phyloP scores from a whole-genome alignment of 83 land plant genomes.

The Larix sibirica region DNA sequence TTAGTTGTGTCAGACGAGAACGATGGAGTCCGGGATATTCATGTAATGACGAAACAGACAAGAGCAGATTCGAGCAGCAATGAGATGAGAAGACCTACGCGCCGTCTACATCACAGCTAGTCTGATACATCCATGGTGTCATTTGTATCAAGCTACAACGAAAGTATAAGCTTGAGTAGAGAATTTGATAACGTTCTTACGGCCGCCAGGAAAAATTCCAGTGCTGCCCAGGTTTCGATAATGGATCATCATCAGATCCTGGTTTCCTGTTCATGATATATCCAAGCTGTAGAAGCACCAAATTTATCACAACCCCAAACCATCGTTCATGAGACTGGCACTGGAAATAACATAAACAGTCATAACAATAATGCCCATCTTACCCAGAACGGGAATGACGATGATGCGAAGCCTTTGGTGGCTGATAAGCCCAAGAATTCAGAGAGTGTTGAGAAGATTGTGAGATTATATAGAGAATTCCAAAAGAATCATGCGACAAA shows the following conservation, averaged over 20 bases:
- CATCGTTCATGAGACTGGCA: neutral
- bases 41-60: neutral
- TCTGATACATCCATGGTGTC: neutral
- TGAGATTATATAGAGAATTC: conserved; percentile 6
- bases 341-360: neutral
- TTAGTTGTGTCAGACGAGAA: too few species aligned
- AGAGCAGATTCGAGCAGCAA: too few species aligned
- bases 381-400: neutral
- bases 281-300: neutral
- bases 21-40: neutral
- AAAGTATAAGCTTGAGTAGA: conserved; percentile 5
- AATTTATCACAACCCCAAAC: neutral
- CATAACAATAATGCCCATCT: neutral
- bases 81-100: neutral
- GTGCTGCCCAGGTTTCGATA: too few species aligned
- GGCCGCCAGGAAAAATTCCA: too few species aligned
- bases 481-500: neutral
- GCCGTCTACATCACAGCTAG: neutral
- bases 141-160: neutral
- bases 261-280: neutral
- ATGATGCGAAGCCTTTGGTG: neutral
- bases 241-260: neutral
- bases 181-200: neutral
- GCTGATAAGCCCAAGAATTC: too few species aligned
- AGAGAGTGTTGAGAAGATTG: neutral